A percentile compares a stretch with the other conserved stretches of the same genome.
phyloP scores from a whole-genome alignment of 441 rosid species.

The Viola pubescens region DNA sequence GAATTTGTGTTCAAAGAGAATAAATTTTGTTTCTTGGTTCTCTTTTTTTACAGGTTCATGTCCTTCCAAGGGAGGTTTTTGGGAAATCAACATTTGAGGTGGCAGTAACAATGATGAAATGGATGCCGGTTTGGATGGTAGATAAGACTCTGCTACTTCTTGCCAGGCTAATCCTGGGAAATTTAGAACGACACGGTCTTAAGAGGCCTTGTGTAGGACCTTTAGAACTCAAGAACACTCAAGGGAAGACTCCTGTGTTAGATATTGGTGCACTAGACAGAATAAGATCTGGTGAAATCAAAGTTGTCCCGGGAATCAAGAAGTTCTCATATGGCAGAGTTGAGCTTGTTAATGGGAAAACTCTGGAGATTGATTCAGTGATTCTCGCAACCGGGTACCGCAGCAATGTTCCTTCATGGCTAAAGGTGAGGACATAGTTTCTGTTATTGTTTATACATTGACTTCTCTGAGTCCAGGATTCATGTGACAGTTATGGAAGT shows the following conservation, averaged over 20 bases:
- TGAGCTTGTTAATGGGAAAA: conserved; percentile 53
- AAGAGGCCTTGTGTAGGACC: conserved; percentile 43
- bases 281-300: conserved; percentile 58
- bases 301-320: conserved; percentile 54
- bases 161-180: conserved; percentile 24
- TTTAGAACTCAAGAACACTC: conserved; percentile 42
- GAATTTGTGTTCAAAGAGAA: background rate
- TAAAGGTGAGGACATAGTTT: conserved; percentile 37
- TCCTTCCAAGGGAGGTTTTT: conserved; percentile 22
- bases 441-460: background rate
- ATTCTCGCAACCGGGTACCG: conserved; percentile 83
- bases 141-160: conserved; percentile 18
- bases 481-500: conserved; percentile 31
- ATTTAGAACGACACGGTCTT: conserved; percentile 18
- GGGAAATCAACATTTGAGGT: conserved; percentile 28
- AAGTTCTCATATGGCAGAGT: conserved; percentile 44
- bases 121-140: conserved; percentile 25
- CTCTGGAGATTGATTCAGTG: conserved; percentile 52
- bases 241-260: conserved; percentile 72
- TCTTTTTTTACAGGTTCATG: conserved; percentile 20
- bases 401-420: conserved; percentile 92
- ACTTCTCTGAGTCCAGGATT: conserved; percentile 7
- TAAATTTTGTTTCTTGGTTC: background rate
- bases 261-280: conserved; percentile 62
- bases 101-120: conserved; percentile 20